Conservation (phyloP, 164 flowering plant genomes). For the Cinnamomum chago region DNA sequence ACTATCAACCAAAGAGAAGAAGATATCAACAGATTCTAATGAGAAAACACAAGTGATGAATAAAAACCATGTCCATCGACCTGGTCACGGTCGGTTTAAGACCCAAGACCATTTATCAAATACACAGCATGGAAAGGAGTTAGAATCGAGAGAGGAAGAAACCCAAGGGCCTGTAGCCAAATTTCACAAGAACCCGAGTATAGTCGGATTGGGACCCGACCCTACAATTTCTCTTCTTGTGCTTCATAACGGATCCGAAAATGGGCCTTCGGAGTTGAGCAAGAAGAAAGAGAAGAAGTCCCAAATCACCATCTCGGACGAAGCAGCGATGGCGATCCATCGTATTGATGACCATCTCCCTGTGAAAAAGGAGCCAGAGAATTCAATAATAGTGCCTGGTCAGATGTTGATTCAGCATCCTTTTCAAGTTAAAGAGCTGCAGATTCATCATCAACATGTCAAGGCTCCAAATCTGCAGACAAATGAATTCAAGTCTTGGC, state of each 20-base stretch:
- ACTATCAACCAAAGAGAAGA: background rate
- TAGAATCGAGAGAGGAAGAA: constrained; percentile 1
- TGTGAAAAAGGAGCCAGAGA: background rate
- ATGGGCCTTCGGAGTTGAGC: background rate
- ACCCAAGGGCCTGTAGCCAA: background rate
- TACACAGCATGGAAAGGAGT: background rate
- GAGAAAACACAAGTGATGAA: background rate
- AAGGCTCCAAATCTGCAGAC: background rate
- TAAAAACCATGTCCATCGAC: constrained; percentile 1
- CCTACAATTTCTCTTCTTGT: background rate
- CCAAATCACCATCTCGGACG: background rate
- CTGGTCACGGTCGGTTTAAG: background rate
- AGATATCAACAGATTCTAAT: background rate
- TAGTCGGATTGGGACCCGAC: background rate
- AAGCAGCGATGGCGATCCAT: background rate
- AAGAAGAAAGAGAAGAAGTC: background rate
- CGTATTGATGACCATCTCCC: background rate
- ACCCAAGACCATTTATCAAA: background rate
- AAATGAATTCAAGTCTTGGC: background rate
- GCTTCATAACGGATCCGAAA: background rate
- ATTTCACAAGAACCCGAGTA: constrained; percentile 3
- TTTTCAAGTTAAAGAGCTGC: background rate
- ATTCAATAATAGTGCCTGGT: background rate
- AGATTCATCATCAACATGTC: too few species aligned
- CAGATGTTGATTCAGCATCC: background rate